phyloP scores from a whole-genome alignment of 2,329 filamentous ascomycete genomes.

The Bertia moriformis region DNA sequence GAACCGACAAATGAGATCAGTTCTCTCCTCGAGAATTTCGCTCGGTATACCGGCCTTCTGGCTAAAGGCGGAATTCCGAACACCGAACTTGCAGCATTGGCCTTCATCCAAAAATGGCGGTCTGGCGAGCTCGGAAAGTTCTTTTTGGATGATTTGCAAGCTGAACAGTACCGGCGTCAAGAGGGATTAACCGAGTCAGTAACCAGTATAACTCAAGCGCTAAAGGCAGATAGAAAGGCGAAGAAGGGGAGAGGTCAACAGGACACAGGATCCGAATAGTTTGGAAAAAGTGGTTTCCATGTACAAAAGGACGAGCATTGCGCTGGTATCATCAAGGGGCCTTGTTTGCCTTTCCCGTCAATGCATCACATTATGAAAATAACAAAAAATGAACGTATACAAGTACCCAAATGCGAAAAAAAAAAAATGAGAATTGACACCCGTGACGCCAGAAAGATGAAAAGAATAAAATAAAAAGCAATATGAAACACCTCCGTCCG shows the following conservation, averaged over 20 bases:
- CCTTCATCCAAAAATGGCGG: slow-evolving; percentile 72
- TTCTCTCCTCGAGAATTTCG: slow-evolving; percentile 57
- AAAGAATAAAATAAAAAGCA: slow-evolving; percentile 2
- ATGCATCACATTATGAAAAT: slow-evolving; percentile 2
- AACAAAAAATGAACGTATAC: not conserved
- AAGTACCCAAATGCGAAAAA: not conserved
- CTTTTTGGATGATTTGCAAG: slow-evolving; percentile 57
- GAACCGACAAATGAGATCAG: slow-evolving; percentile 73
- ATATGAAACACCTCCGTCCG: slow-evolving; percentile 2
- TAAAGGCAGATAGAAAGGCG: slow-evolving; percentile 19
- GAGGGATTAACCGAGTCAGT: slow-evolving; percentile 12
- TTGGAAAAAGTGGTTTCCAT: too few species aligned
- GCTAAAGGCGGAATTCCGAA: slow-evolving; percentile 59
- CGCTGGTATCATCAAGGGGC: not conserved
- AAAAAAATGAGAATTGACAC: not conserved
- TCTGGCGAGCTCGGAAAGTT: slow-evolving; percentile 63
- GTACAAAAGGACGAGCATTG: not conserved
- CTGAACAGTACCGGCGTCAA: slow-evolving; percentile 3
- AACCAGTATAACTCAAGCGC: slow-evolving; percentile 24
- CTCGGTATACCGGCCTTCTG: slow-evolving; percentile 61
- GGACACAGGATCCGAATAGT: too few species aligned
- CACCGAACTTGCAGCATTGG: slow-evolving; percentile 59
- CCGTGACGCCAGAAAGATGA: not conserved
- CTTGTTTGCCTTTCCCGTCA: not conserved
- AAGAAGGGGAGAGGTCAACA: slow-evolving; percentile 3